Conservation (phyloP, 345 rosid genomes). For the Atalantia buxifolia region DNA sequence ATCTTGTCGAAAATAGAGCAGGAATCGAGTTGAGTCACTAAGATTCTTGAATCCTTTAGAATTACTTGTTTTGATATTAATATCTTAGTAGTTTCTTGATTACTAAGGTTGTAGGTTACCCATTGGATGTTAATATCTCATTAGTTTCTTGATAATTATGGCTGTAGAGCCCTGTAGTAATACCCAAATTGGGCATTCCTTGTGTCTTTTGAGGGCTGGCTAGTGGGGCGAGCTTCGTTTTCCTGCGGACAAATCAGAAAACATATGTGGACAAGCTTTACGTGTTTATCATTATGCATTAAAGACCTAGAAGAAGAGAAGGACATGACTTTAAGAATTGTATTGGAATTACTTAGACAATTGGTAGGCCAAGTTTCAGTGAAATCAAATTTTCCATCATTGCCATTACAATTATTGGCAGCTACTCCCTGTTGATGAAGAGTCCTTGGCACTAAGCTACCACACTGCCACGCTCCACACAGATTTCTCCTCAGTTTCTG, state of each 20-base stretch:
- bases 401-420: constrained; percentile 1
- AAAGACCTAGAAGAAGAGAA: not conserved
- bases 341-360: constrained; percentile 9
- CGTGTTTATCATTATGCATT: not conserved
- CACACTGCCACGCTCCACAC: not conserved
- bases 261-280: not conserved
- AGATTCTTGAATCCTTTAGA: not conserved
- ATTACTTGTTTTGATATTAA: no score
- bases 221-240: not conserved
- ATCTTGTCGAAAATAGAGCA: not conserved
- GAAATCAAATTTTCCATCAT: not conserved
- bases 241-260: not conserved
- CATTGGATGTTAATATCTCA: no score
- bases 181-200: not conserved
- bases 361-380: constrained; percentile 5
- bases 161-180: not conserved
- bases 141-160: not conserved
- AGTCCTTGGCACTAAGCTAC: not conserved
- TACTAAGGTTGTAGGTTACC: no score
- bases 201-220: not conserved
- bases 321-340: not conserved
- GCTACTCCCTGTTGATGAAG: not conserved
- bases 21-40: not conserved
- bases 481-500: not conserved
- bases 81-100: no score